These are phyloP conservation scores for Cylindrotheca fusiformis DNA, from an alignment of 108 stramenopile genomes.

Conservation along the genomic window DNA sequence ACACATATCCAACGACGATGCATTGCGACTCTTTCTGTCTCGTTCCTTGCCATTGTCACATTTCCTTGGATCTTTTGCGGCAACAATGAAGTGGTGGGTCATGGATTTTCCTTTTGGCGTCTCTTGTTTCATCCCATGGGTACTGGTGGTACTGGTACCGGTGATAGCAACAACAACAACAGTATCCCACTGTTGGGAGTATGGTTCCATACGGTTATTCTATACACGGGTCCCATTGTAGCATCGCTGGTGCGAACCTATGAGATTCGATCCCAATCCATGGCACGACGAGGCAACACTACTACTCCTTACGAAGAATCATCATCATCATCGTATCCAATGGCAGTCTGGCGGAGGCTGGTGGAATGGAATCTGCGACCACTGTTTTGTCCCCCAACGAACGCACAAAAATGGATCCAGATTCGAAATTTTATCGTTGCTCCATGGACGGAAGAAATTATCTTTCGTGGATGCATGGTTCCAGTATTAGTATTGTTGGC, in stretches of 20 bases:
- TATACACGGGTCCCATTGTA: conserved; percentile 26
- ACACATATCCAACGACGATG: conserved; percentile 64
- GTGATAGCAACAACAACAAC: too few species aligned
- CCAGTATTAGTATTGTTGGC: conserved; percentile 53
- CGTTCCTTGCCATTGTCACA: conserved; percentile 23
- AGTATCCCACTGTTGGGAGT: too few species aligned
- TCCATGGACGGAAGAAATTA: conserved; percentile 74
- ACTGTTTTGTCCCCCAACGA: conserved; percentile 16
- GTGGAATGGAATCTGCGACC: conserved; percentile 11
- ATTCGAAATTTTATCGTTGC: conserved; percentile 64
- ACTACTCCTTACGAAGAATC: conserved; percentile 11
- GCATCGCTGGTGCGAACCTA: conserved; percentile 13
- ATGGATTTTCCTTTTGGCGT: conserved; percentile 9
- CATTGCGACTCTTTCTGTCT: conserved; percentile 35
- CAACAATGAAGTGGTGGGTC: too few species aligned
- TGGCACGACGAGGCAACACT: conserved; percentile 18
- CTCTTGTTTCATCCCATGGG: conserved; percentile 7
- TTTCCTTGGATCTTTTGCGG: conserved; percentile 63
- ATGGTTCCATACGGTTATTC: conserved; percentile 13
- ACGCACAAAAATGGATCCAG: conserved; percentile 42
- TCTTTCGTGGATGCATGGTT: conserved; percentile 78
- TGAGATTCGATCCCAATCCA: conserved; percentile 5
- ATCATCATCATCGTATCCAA: too few species aligned
- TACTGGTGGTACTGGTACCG: too few species aligned
- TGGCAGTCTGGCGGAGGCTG: too few species aligned